These are phyloP conservation scores for Oenanthe javanica DNA, from an alignment of 140 eudicot species.

Conservation along the genomic window DNA sequence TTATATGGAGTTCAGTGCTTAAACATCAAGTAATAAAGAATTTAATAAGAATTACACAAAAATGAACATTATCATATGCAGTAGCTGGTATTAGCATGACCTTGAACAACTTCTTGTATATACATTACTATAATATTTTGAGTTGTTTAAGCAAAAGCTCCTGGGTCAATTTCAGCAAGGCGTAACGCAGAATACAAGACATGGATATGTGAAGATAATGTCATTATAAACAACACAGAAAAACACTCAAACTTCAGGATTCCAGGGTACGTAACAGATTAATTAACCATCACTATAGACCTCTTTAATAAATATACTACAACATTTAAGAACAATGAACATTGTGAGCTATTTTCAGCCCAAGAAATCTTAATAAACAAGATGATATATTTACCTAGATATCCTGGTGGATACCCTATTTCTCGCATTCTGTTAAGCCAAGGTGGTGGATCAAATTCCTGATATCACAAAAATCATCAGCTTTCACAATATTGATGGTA, in stretches of 20 bases:
- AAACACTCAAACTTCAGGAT: background rate
- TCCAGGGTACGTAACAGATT: background rate
- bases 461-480: background rate
- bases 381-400: conserved; percentile 48
- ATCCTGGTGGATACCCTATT: conserved; percentile 93
- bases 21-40: background rate
- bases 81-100: background rate
- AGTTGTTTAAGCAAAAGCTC: background rate
- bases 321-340: background rate
- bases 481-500: background rate
- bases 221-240: background rate
- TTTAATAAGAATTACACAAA: background rate
- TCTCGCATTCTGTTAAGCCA: conserved; percentile 98
- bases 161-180: background rate
- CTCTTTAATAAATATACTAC: background rate
- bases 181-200: background rate
- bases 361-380: background rate
- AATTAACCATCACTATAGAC: background rate
- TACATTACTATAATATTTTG: background rate
- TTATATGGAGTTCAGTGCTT: background rate
- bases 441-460: conserved; percentile 98
- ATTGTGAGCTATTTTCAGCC: background rate
- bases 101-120: background rate
- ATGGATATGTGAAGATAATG: background rate
- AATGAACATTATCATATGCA: background rate